Evolutionary conservation across 108 stramenopile genomes (phyloP).

Genomic region (Parietichytrium sp.): DNA sequence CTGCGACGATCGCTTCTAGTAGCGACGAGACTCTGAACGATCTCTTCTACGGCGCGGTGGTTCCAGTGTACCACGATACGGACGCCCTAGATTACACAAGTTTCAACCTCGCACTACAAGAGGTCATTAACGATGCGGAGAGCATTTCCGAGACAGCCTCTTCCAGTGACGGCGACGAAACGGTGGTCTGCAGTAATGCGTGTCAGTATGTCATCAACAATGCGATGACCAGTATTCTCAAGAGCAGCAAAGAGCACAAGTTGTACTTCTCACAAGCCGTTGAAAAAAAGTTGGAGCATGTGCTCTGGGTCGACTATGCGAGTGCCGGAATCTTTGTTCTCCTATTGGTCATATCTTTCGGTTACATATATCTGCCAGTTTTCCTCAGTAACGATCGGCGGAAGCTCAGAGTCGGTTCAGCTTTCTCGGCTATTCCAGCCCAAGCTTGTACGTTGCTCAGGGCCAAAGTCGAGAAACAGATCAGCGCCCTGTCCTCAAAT

Average conservation of each 20-base stretch:
- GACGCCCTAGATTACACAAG: neutral
- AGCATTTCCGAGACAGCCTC: neutral
- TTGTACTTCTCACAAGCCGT: neutral
- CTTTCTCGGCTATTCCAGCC: neutral
- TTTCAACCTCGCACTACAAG: constrained; percentile 3
- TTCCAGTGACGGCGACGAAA: no score
- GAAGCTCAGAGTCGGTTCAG: neutral
- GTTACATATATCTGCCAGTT: neutral
- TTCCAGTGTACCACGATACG: no score
- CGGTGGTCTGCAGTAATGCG: neutral
- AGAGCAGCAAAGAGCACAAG: neutral
- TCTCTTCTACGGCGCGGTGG: no score
- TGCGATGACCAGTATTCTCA: neutral
- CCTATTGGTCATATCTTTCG: neutral
- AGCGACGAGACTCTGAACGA: no score
- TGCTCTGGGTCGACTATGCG: neutral
- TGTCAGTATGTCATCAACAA: constrained; percentile 25
- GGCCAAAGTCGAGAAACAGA: neutral
- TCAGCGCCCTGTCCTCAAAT: no score
- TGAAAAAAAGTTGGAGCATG: neutral
- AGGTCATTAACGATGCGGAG: neutral
- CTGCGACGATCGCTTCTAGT: no score
- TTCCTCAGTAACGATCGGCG: constrained; percentile 1
- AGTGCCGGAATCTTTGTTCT: neutral
- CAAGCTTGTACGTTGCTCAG: neutral